Base-by-base conservation (phyloP, 1,284 basidiomycete genomes). In the Agroathelia rolfsii region DNA sequence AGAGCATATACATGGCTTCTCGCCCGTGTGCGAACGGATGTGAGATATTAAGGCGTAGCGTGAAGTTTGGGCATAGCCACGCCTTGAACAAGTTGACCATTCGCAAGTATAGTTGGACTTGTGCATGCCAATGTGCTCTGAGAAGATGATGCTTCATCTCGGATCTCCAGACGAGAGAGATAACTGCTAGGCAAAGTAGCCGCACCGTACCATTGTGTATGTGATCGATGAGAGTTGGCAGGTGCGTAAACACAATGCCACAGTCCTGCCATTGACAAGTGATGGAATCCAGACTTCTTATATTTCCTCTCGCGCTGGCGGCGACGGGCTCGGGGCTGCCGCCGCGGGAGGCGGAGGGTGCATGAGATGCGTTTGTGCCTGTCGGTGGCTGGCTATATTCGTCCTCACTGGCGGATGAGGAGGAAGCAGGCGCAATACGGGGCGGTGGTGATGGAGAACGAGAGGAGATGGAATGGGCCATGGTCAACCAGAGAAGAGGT, bases 1-100 rank as follows among this genome's bases (percentile, higher is more conserved):
- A 3, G 77, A 62, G 50, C 88, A 93, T n/a, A 72, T 78, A 47
- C 88, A 93, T 0, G 88, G 88, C 49, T 90, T 90, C 56, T 93
- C 89, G 28, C 88, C 88, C 0, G 89, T 93, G 49, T 93, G 88
- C n/a, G 74, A 86, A 19, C 86, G 72, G 28, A 89, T 73, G 50
- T 93, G 89, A 6, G 82, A 82, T 41, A 90, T 76, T 20, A 93
- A 70, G 4, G 88, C 88, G 43, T 90, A 92, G 10, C 85, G 75
- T 5, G 83, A 87, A 0, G 84, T 88, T 49, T 93, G 88, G 1
- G 79, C 68, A 32, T 89, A 69, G 7, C 85, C 83, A 30, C 80
- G 69, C 17, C 88, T 72, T 11, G 66, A 61, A 56, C 89, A 93
- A 2, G 80, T 79, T 8, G 70, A 61, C 88, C 88, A 93, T 62